phyloP scores from a whole-genome alignment of 257 asterid species.

The Lavandula angustifolia region DNA sequence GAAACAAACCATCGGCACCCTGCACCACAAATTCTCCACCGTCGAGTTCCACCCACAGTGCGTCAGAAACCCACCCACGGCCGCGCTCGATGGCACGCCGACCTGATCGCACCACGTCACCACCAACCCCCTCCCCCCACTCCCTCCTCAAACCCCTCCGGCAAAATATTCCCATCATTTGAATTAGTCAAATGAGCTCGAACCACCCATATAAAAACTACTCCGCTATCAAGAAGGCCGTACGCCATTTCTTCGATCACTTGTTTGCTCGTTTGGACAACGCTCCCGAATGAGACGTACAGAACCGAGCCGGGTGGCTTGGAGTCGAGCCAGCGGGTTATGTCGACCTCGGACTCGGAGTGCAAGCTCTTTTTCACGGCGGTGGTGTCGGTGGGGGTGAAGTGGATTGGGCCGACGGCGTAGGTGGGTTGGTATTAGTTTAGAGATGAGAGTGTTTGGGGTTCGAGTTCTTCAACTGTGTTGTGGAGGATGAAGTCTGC shows the following conservation, averaged over 20 bases:
- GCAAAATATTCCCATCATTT: conserved; percentile 31
- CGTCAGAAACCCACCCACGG: conserved; percentile 54
- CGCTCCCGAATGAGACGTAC: conserved; percentile 55
- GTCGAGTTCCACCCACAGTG: conserved; percentile 64
- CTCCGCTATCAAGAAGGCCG: conserved; percentile 50
- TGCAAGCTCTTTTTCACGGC: conserved; percentile 34
- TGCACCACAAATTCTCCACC: conserved; percentile 54
- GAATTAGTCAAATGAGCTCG: conserved; percentile 42
- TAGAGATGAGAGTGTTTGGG: conserved; percentile 37
- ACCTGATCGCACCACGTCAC: conserved; percentile 60
- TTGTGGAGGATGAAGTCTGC: conserved; percentile 60
- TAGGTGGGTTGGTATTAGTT: conserved; percentile 35
- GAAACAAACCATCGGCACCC: conserved; percentile 49
- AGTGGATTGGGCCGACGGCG: conserved; percentile 49
- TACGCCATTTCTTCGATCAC: conserved; percentile 43
- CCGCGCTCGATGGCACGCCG: conserved; percentile 38
- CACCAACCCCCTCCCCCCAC: conserved; percentile 38
- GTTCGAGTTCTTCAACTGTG: conserved; percentile 59
- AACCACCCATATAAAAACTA: conserved; percentile 51
- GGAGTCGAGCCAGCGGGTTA: conserved; percentile 42
- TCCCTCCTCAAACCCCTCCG: conserved; percentile 39
- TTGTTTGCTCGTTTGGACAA: conserved; percentile 26
- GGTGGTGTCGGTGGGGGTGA: background rate
- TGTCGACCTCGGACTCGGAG: conserved; percentile 43
- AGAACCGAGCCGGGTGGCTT: conserved; percentile 47